These are phyloP conservation scores for Rhynchosporium graminicola DNA, from an alignment of 2,329 filamentous ascomycete genomes.

Conservation along the genomic window DNA sequence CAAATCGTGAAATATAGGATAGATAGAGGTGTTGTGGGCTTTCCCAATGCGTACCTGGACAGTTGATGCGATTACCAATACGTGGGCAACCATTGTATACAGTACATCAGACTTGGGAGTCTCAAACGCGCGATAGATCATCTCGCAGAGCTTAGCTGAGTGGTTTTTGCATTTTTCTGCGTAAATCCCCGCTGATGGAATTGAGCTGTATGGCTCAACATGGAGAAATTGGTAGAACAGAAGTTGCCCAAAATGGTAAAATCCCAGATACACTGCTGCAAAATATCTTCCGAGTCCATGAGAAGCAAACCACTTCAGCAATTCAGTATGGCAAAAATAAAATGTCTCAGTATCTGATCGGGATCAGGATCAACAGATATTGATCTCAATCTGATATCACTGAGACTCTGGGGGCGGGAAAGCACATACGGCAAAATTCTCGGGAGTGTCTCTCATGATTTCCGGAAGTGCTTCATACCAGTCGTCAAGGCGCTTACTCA, in stretches of 20 bases:
- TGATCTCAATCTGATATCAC: too few species aligned
- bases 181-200: constrained; percentile 33
- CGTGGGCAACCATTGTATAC: constrained; percentile 49
- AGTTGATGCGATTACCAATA: constrained; percentile 49
- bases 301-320: constrained; percentile 34
- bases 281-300: constrained; percentile 47
- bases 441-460: constrained; percentile 43
- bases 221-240: constrained; percentile 51
- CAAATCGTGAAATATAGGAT: too few species aligned
- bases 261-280: constrained; percentile 49
- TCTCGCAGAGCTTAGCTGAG: constrained; percentile 44
- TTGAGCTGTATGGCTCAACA: constrained; percentile 32
- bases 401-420: too few species aligned
- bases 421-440: constrained; percentile 41
- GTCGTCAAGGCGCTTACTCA: constrained; percentile 41
- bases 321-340: too few species aligned
- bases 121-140: constrained; percentile 45
- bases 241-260: constrained; percentile 50
- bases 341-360: too few species aligned
- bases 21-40: too few species aligned
- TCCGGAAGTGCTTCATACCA: constrained; percentile 43
- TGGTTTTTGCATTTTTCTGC: constrained; percentile 45
- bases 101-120: constrained; percentile 45
- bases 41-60: constrained; percentile 13
- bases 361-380: too few species aligned